phyloP scores from a whole-genome alignment of 2,329 filamentous ascomycete species.

The Ophidiomyces ophidiicola region DNA sequence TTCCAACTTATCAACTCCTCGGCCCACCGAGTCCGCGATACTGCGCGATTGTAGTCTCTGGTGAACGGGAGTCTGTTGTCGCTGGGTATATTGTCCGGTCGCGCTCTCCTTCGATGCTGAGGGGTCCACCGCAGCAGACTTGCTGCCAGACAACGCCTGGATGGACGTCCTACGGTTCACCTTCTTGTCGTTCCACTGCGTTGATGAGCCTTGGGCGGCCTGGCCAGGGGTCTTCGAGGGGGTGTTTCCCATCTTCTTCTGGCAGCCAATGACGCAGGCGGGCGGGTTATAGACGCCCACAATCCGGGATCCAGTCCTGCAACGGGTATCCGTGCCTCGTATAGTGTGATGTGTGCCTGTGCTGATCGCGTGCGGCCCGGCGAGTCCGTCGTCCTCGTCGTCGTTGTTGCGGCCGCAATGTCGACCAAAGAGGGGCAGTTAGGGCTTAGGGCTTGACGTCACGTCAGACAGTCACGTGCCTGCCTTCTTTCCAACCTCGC shows the following conservation, averaged over 20 bases:
- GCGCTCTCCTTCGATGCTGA: conserved; percentile 34
- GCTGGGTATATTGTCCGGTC: conserved; percentile 29
- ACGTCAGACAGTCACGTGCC: background rate
- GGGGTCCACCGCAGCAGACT: conserved; percentile 33
- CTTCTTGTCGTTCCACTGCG: conserved; percentile 25
- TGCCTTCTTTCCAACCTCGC: too few relatives aligned
- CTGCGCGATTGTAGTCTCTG: conserved; percentile 33
- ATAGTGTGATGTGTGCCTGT: background rate
- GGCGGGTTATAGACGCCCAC: too few relatives aligned
- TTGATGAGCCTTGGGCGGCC: conserved; percentile 21
- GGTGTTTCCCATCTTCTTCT: conserved; percentile 36
- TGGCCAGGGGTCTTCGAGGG: conserved; percentile 34
- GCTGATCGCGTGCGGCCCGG: background rate
- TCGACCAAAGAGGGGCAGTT: conserved; percentile 12
- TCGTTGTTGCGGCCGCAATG: background rate
- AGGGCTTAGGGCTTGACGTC: conserved; percentile 12
- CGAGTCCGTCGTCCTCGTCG: too few relatives aligned
- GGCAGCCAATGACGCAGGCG: background rate
- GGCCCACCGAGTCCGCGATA: conserved; percentile 21
- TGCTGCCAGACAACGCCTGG: conserved; percentile 29
- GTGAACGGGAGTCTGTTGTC: conserved; percentile 27
- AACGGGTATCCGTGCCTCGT: conserved; percentile 6
- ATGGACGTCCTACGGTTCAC: conserved; percentile 32
- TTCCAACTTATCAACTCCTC: conserved; percentile 18
- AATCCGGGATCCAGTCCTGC: conserved; percentile 1